Base-by-base conservation (phyloP, 306 rosid species). In the Dalbergia oliveri region DNA sequence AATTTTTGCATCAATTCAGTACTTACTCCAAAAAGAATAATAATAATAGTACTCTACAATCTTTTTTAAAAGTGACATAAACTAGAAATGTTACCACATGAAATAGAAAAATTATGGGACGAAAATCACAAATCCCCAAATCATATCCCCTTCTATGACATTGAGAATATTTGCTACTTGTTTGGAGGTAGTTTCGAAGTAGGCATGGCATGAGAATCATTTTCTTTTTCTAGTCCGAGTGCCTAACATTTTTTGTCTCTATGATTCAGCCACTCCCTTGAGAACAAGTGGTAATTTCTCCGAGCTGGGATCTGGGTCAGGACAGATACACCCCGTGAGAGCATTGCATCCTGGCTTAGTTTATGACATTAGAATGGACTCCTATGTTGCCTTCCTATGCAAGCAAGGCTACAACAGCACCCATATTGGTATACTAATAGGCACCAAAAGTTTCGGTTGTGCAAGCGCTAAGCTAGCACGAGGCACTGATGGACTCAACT, bases 401-500 rank as follows among this genome's bases (percentile, higher is more conserved):
- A 86, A 85, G 69, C 62, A 68, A 77, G 92, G 88, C 47, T 88
- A 82, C 82, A 84, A 86, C 75, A 11, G 67, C 84, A 80, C 91
- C 9, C 16, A 0, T 78, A 69, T 94, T 21, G 88, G 86, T 15
- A 69, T 68, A 12, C 71, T 91, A 21, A 19, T 77, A 21, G 92
- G 98, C 14, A 45, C 6, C n/a, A 80, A 47, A 77, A 79, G 73
- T 4, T 79, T 66, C 69, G 80, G 67, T 44, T 94, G 97, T 85
- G 8, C 87, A 31, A 47, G n/a, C 34, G 15, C 79, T 19, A 76
- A 72, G 44, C 79, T 45, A 4, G 69, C 91, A 5, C 61, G 1
- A 13, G 93, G 99, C 77, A 72, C 83, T 0, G 99, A 93, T 67
- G 99, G 97, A 56, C 82, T 94, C 80, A 92, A 92, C 88, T 94